phyloP scores from a whole-genome alignment of 345 rosid species.

The Melastoma malabathricum region DNA sequence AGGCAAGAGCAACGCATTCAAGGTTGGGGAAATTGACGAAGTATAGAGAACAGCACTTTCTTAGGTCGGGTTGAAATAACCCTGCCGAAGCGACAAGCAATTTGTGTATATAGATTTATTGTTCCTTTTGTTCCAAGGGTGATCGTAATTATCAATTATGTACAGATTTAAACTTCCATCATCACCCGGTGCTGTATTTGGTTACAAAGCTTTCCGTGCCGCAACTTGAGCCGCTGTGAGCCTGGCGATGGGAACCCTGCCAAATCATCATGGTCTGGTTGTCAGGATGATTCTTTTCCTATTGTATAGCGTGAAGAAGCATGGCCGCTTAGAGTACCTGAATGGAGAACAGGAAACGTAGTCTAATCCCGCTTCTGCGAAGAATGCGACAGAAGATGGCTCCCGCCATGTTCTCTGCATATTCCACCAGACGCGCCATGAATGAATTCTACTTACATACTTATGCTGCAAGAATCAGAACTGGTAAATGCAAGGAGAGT shows the following conservation, averaged over 20 bases:
- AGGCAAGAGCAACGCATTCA: neutral
- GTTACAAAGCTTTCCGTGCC: constrained; percentile 14
- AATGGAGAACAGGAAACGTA: constrained; percentile 98
- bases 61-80: no score
- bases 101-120: neutral
- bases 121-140: no score
- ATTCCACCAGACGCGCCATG: constrained; percentile 24
- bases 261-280: neutral
- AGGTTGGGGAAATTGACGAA: no score
- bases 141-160: neutral
- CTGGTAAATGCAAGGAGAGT: neutral
- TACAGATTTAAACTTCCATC: neutral
- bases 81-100: neutral
- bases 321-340: constrained; percentile 27
- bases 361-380: constrained; percentile 78
- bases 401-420: constrained; percentile 99
- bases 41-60: no score
- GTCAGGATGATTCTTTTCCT: neutral
- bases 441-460: neutral
- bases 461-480: no score
- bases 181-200: neutral
- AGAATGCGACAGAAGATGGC: constrained; percentile 87
- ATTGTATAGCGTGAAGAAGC: no score
- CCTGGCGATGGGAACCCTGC: constrained; percentile 90
- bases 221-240: constrained; percentile 86